Conservation (phyloP, 73 alveolate species). For the Paramecium primaurelia region DNA sequence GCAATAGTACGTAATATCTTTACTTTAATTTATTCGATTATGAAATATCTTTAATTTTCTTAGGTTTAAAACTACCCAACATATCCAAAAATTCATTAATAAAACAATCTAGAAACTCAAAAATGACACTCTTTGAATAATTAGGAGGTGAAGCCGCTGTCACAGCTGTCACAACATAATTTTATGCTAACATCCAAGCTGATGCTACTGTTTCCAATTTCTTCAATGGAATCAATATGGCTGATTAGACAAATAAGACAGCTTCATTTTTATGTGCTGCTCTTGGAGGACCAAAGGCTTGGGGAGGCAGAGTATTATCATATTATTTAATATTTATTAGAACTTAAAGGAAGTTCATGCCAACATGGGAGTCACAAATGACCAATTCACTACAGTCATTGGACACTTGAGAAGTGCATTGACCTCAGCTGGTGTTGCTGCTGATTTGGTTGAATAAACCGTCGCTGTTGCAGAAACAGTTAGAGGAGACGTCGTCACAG, state of each 20-base stretch:
- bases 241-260: constrained; percentile 46
- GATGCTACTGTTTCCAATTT: constrained; percentile 66
- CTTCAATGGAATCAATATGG: constrained; percentile 69
- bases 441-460: constrained; percentile 58
- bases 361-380: constrained; percentile 66
- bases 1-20: neutral
- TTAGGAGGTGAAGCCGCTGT: constrained; percentile 72
- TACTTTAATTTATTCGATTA: neutral
- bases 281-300: constrained; percentile 68
- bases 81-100: neutral
- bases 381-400: constrained; percentile 58
- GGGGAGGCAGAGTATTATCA: neutral
- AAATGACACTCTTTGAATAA: neutral
- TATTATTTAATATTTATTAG: neutral
- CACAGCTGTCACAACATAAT: constrained; percentile 61
- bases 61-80: neutral
- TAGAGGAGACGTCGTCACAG: constrained; percentile 53
- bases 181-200: constrained; percentile 63
- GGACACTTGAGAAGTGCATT: constrained; percentile 61
- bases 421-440: constrained; percentile 64
- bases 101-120: neutral
- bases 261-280: constrained; percentile 58
- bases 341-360: constrained; percentile 64
- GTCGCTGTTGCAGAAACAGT: constrained; percentile 55
- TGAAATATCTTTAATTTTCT: neutral